Percentiles rank a stretch among this genome's conserved stretches.
Evolutionary conservation across 805 yeast species (phyloP).

Genomic region (Sporopachydermia lactativora): DNA sequence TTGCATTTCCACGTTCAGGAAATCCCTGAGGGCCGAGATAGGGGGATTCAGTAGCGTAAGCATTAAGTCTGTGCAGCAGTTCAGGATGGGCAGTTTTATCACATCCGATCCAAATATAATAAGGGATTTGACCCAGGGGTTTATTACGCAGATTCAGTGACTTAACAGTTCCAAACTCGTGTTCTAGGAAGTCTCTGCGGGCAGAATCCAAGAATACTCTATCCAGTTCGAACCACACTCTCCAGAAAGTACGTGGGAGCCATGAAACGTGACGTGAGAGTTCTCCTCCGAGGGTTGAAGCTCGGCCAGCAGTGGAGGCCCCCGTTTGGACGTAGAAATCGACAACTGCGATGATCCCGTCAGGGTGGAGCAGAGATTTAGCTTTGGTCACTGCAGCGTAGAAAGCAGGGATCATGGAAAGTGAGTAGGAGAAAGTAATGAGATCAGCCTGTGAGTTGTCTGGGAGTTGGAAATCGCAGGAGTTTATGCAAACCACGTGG

Average conservation of each 20-base stretch:
- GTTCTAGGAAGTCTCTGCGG: conserved; percentile 72
- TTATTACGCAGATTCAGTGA: conserved; percentile 54
- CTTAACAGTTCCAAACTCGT: conserved; percentile 70
- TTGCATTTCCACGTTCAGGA: conserved; percentile 10
- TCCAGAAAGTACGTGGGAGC: conserved; percentile 71
- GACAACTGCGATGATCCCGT: conserved; percentile 55
- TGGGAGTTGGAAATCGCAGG: conserved; percentile 50
- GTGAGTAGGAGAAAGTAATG: conserved; percentile 65
- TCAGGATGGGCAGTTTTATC: conserved; percentile 40
- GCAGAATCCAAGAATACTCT: conserved; percentile 66
- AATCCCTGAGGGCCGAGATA: conserved; percentile 45
- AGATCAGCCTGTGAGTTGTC: conserved; percentile 37
- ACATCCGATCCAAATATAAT: conserved; percentile 73
- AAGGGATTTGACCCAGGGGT: conserved; percentile 60
- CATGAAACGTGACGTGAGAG: conserved; percentile 61
- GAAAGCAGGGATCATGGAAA: conserved; percentile 77
- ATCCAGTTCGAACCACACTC: conserved; percentile 79
- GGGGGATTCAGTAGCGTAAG: conserved; percentile 71
- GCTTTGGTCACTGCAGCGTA: conserved; percentile 64
- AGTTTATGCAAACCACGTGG: conserved; percentile 58
- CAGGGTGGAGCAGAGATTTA: conserved; percentile 31
- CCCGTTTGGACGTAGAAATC: conserved; percentile 70
- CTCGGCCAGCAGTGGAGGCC: conserved; percentile 50
- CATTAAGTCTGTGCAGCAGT: conserved; percentile 40
- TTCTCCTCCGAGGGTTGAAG: conserved; percentile 64